Base-by-base conservation (phyloP, 345 rosid species). In the Rhodamnia argentea region DNA sequence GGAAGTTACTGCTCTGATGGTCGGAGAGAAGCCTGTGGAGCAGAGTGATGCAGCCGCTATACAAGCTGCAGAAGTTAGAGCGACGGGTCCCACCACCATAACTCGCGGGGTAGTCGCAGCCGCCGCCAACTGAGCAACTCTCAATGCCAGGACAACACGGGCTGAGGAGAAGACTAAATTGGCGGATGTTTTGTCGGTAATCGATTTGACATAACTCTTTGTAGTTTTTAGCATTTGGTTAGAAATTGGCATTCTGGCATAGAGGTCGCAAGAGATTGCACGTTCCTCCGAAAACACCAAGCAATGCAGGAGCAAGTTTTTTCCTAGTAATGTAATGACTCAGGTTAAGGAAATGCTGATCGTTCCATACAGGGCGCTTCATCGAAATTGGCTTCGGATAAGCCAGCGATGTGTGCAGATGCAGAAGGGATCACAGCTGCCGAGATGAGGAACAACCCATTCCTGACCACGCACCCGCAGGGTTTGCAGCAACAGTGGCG, bases 21-120 rank as follows among this genome's bases (percentile, higher is more conserved):
- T 93, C 1, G 96, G 96, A 56, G 88, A 93, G 83, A 95, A 94
- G 91, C 92, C 95, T 2, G 98, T 96, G 51, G 98, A 94, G 62
- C 86, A 94, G 94, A 96, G 98, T 78, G 99, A 95, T 58, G 98
- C 98, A 0, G 98, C 98, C 0, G 96, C 99, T 3, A 95, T 95
- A 85, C 99, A 95, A 86, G 96, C 99, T 0, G 98, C 98, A 0
- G 98, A 95, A 88, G 96, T 95, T 53, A 93, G 96, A 89, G 99
- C 98, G 51, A 95, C 95, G 0, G 96, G 97, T 12, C 89, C 93
- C 23, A 94, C 92, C 85, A 91, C 91, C 88, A 94, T 92, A 57
- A 78, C 86, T 76, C 94, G 98, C 0, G 95, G 94, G 0, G 98
- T 96, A 2, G 91, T 93, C 3, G 98, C 96, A 0, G 98, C 98